Evolutionary conservation across 2,329 filamentous ascomycete genomes (phyloP).

Genomic region (Botrytis aclada): DNA sequence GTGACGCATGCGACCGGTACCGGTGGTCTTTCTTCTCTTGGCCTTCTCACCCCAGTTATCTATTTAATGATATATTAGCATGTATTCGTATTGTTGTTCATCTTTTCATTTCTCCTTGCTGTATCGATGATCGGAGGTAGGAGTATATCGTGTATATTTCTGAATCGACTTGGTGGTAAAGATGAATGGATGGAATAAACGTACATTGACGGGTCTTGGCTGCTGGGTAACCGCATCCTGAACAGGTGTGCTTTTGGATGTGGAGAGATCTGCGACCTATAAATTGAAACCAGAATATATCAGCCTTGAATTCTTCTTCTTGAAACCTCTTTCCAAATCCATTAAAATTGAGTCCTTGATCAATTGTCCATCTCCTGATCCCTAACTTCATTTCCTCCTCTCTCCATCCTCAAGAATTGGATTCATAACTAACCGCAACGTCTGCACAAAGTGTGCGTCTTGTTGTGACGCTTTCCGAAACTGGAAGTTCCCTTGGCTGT

Average conservation of each 20-base stretch:
- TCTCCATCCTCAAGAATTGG: constrained; percentile 32
- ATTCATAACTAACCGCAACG: constrained; percentile 38
- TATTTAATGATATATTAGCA: constrained; percentile 62
- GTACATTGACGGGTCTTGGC: constrained; percentile 99
- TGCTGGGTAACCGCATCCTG: constrained; percentile 91
- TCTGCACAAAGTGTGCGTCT: constrained; percentile 40
- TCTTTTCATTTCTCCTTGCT: constrained; percentile 48
- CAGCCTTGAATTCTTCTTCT: constrained; percentile 25
- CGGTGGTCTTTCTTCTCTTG: constrained; percentile 99
- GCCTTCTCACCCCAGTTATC: constrained; percentile 99
- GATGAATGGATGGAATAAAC: constrained; percentile 44
- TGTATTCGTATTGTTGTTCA: constrained; percentile 55
- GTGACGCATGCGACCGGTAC: constrained; percentile 93
- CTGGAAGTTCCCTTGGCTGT: constrained; percentile 38
- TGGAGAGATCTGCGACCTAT: constrained; percentile 93
- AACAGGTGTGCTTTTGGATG: constrained; percentile 99
- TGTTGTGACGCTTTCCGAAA: constrained; percentile 39
- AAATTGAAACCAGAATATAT: constrained; percentile 21
- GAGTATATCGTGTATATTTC: background rate
- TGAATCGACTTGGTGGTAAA: constrained; percentile 7
- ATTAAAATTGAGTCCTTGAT: background rate
- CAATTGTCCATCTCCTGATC: constrained; percentile 11
- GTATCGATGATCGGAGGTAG: background rate
- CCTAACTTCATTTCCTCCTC: background rate
- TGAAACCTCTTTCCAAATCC: background rate